phyloP scores from a whole-genome alignment of 2,329 filamentous ascomycete species.

The Penicillium psychrosexuale region DNA sequence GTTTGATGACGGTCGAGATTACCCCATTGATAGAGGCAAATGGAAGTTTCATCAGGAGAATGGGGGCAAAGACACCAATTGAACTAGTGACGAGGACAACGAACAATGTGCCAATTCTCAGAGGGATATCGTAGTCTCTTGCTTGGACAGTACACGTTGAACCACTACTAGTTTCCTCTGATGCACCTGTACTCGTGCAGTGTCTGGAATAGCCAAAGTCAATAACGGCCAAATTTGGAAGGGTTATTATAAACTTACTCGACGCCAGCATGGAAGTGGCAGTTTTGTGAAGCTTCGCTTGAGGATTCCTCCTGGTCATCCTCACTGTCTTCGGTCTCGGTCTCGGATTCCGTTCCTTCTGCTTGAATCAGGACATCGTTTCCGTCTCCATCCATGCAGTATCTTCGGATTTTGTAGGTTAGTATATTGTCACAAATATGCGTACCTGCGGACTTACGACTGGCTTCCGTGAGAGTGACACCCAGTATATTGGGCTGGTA shows the following conservation, averaged over 20 bases:
- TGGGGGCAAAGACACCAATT: conserved; percentile 66
- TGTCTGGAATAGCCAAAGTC: conserved; percentile 36
- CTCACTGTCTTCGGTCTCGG: conserved; percentile 9
- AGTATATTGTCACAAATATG: background rate
- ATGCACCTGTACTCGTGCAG: conserved; percentile 53
- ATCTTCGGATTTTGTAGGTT: conserved; percentile 43
- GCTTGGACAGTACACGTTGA: conserved; percentile 48
- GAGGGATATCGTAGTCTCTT: conserved; percentile 63
- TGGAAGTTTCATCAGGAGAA: conserved; percentile 60
- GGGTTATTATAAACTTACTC: conserved; percentile 53
- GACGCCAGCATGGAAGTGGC: conserved; percentile 72
- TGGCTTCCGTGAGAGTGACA: conserved; percentile 62
- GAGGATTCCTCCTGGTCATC: conserved; percentile 31
- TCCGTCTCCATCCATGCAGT: conserved; percentile 59
- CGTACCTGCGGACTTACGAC: conserved; percentile 42
- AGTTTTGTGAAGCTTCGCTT: conserved; percentile 46
- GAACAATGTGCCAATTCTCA: conserved; percentile 70
- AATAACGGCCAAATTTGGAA: background rate
- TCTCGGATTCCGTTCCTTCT: conserved; percentile 18
- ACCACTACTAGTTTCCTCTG: conserved; percentile 33
- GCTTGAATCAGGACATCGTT: conserved; percentile 59
- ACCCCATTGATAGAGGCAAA: conserved; percentile 48
- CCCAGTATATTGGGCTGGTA: conserved; percentile 60
- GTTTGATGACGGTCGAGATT: conserved; percentile 64
- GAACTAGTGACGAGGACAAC: conserved; percentile 66